These are phyloP conservation scores for sweet orange (Citrus sinensis) DNA, from an alignment of 345 rosid species.

Conservation along the genomic window DVS_A1.0 CM039163.1:44891501-44892000, in stretches of 20 bases:
- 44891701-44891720: not conserved
- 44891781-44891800: too few species aligned
- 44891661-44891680: too few species aligned
- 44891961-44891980: too few species aligned
- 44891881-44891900: conserved; percentile 3
- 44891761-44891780: too few species aligned
- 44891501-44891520: conserved; percentile 8
- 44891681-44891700: not conserved
- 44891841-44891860: not conserved
- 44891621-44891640: not conserved
- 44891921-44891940: not conserved
- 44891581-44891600: not conserved
- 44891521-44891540: not conserved
- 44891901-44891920: conserved; percentile 10
- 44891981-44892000: conserved; percentile 9
- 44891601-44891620: not conserved
- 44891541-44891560: not conserved
- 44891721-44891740: not conserved
- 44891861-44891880: too few species aligned
- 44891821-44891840: too few species aligned
- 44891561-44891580: conserved; percentile 4
- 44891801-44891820: too few species aligned
- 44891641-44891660: conserved; percentile 3
- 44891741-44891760: too few species aligned
- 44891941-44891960: too few species aligned